Evolutionary conservation across 1,139 yeast species (phyloP).

Genomic region (Fermentozyma sake): DNA sequence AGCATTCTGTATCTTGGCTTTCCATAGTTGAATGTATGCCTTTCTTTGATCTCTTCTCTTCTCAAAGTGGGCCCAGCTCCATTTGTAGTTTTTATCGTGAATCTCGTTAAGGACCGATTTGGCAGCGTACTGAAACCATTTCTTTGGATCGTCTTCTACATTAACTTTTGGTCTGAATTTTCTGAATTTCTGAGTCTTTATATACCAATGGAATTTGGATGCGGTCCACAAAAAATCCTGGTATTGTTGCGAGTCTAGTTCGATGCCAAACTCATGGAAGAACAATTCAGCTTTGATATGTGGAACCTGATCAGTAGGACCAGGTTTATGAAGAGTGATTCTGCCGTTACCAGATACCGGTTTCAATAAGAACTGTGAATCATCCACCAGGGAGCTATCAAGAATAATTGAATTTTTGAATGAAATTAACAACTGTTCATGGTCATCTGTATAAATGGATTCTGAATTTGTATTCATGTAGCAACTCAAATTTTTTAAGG

Average conservation of each 20-base stretch:
- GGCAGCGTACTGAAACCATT: slow-evolving; percentile 83
- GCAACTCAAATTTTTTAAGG: slow-evolving; percentile 67
- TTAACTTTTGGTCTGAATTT: slow-evolving; percentile 61
- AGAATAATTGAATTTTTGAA: slow-evolving; percentile 31
- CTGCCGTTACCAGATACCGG: slow-evolving; percentile 92
- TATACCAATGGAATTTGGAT: slow-evolving; percentile 75
- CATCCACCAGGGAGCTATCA: slow-evolving; percentile 15
- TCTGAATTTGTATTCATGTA: slow-evolving; percentile 79
- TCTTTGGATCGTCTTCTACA: slow-evolving; percentile 62
- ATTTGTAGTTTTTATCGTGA: slow-evolving; percentile 70
- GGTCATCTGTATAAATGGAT: slow-evolving; percentile 44
- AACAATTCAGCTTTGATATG: slow-evolving; percentile 72
- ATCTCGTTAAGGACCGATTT: slow-evolving; percentile 70
- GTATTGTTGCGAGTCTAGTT: slow-evolving; percentile 81
- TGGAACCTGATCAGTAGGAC: slow-evolving; percentile 65
- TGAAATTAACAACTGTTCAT: slow-evolving; percentile 36
- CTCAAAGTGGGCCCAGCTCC: slow-evolving; percentile 86
- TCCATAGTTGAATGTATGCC: slow-evolving; percentile 68
- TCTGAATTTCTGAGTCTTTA: slow-evolving; percentile 71
- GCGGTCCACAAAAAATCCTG: slow-evolving; percentile 77
- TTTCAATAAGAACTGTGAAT: slow-evolving; percentile 64
- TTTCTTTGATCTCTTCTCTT: slow-evolving; percentile 69
- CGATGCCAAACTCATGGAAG: slow-evolving; percentile 85
- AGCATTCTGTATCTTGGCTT: slow-evolving; percentile 36
- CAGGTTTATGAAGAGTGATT: slow-evolving; percentile 72